Base-by-base conservation (phyloP, 179 eudicot genomes). In the Patellifolia procumbens region DNA sequence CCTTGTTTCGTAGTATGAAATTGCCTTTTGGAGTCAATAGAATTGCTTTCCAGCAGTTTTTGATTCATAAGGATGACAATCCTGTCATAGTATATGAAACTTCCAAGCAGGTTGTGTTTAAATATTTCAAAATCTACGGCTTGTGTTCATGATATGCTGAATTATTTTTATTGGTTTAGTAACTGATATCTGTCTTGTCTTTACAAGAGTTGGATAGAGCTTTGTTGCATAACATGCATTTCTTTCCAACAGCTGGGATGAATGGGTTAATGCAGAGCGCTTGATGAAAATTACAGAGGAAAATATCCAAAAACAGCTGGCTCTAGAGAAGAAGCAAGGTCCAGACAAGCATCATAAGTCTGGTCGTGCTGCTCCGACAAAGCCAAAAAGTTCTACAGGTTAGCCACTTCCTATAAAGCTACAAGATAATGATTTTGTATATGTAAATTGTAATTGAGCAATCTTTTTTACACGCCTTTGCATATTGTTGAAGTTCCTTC, bases 251-350 rank as follows among this genome's bases (percentile, higher is more conserved):
- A 94, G 98, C 82, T 94, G 98, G 98, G 98, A 94, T 85, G 98
- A 94, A 87, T 94, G 98, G 98, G 98, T 94, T 79, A 94, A 90
- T 64, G 65, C 74, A 45, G 96, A 89, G 74, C 93, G 98, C 62
- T 72, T 94, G 87, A 75, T 92, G 97, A 91, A 92, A 81, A 48
- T 83, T 82, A 88, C 87, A 15, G 89, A 82, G 37, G 98, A 94
- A 81, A 94, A 92, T 81, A 72, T 91, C 55, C 79, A 68, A 84
- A 94, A 92, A 87, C 97, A 92, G 89, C 89, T 84, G 76, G 89
- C 90, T 58, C 89, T 94, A 68, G 92, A 88, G 81, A 94, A 90
- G 85, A 94, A 91, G 74, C 93, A 87, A 83, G 93, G 90, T 66
- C 85, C 81, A 16, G 98, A 92, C 80, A 94, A 88, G 88, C 86